A percentile compares a stretch with the other conserved stretches of the same genome.
Evolutionary conservation across 129 eudicot genomes (phyloP).

Genomic region (Kitagawia praeruptora): DNA sequence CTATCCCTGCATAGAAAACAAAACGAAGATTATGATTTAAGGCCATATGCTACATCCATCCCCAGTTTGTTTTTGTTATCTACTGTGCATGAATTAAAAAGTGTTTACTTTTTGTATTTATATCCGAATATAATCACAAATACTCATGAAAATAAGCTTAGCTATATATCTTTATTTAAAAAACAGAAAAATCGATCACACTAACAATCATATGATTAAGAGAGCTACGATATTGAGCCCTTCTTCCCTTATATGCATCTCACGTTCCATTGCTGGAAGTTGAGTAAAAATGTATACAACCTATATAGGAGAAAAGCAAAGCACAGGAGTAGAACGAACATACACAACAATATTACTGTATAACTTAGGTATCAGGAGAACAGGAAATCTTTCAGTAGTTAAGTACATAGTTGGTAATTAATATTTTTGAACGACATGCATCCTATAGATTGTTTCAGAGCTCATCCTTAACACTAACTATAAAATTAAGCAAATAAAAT

Average conservation of each 20-base stretch:
- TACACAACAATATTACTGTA: no score
- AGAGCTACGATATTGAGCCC: conserved; percentile 71
- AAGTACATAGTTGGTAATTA: background rate
- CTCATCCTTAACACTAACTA: background rate
- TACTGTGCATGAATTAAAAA: background rate
- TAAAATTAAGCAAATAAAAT: background rate
- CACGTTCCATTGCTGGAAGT: conserved; percentile 86
- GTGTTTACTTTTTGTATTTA: background rate
- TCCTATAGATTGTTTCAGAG: conserved; percentile 11
- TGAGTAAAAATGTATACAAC: conserved; percentile 84
- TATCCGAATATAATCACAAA: background rate
- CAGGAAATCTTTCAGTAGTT: background rate
- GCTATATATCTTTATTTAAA: background rate
- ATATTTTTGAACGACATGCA: background rate
- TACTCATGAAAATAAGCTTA: background rate
- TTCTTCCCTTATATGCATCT: conserved; percentile 76
- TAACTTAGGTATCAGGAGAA: background rate
- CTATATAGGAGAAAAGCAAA: conserved; percentile 16
- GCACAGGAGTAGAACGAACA: background rate
- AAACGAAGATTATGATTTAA: background rate
- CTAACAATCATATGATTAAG: conserved; percentile 69
- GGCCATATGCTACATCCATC: background rate
- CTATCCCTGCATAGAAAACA: background rate
- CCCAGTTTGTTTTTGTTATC: background rate
- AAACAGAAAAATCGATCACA: background rate